These are phyloP conservation scores for Ganoderma boninense DNA, from an alignment of 1,284 basidiomycete species.

Conservation along the genomic window DNA sequence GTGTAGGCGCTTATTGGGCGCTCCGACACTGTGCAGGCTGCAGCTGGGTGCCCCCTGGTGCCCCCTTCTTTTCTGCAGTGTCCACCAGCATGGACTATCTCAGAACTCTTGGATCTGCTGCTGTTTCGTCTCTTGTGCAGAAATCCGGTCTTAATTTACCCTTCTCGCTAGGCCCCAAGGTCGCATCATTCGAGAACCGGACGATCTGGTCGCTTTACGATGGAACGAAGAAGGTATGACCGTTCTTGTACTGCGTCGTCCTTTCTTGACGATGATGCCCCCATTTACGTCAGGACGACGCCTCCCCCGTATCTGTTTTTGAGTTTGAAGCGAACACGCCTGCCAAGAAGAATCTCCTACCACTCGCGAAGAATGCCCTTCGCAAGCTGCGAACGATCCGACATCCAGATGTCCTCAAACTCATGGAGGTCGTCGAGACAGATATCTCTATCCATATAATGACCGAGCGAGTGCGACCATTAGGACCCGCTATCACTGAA, in stretches of 20 bases:
- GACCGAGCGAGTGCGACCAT: conserved; percentile 90
- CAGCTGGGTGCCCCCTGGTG: too few relatives aligned
- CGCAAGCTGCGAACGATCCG: conserved; percentile 91
- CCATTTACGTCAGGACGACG: conserved; percentile 77
- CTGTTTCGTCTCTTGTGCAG: conserved; percentile 86
- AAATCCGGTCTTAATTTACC: conserved; percentile 92
- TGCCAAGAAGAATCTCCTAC: conserved; percentile 64
- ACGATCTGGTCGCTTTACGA: conserved; percentile 90
- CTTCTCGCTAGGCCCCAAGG: conserved; percentile 85
- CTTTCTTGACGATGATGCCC: neutral
- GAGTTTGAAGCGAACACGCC: conserved; percentile 83
- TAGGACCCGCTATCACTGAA: conserved; percentile 70
- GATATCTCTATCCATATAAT: conserved; percentile 91
- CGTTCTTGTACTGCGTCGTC: neutral
- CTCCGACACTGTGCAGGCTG: too few relatives aligned
- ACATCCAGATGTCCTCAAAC: conserved; percentile 96
- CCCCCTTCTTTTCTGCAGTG: neutral
- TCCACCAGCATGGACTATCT: conserved; percentile 78
- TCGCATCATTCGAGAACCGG: conserved; percentile 68
- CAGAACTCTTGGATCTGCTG: conserved; percentile 85
- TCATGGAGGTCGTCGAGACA: conserved; percentile 92
- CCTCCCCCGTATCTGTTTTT: conserved; percentile 85
- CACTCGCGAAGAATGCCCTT: conserved; percentile 90
- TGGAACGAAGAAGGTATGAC: conserved; percentile 83
- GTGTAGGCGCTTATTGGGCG: neutral